These are phyloP conservation scores for Phlebopus sp. DNA, from an alignment of 1,284 basidiomycete species.

Conservation along the genomic window DNA sequence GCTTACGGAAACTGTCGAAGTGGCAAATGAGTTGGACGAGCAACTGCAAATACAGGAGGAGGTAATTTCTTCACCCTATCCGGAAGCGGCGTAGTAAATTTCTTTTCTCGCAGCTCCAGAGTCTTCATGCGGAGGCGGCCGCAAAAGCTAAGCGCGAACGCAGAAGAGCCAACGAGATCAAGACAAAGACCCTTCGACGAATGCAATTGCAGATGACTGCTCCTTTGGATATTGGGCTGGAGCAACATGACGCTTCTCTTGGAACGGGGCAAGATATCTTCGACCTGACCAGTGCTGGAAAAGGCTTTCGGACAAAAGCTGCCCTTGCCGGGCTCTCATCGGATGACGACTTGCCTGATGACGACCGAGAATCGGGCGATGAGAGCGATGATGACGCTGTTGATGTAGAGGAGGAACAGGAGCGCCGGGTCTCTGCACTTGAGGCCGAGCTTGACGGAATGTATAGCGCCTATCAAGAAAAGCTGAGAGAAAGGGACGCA, in stretches of 20 bases:
- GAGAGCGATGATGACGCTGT: conserved; percentile 51
- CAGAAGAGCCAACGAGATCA: conserved; percentile 87
- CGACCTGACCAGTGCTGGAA: conserved; percentile 68
- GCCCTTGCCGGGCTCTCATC: conserved; percentile 45
- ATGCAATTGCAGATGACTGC: conserved; percentile 98
- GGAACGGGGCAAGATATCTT: conserved; percentile 79
- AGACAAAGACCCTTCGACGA: conserved; percentile 84
- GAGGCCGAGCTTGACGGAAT: conserved; percentile 87
- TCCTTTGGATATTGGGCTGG: conserved; percentile 92
- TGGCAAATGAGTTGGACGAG: conserved; percentile 78
- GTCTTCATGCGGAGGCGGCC: conserved; percentile 76
- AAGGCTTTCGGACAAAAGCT: conserved; percentile 42
- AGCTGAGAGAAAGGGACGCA: conserved; percentile 81
- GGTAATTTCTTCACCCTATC: conserved; percentile 42
- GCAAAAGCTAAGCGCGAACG: conserved; percentile 80
- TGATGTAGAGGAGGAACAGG: conserved; percentile 71
- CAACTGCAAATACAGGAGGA: conserved; percentile 88
- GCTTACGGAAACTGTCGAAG: conserved; percentile 71
- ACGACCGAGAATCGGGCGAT: conserved; percentile 36
- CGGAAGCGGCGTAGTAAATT: conserved; percentile 1
- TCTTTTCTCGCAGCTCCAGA: conserved; percentile 61
- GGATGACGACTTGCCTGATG: conserved; percentile 47
- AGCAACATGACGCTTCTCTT: conserved; percentile 74
- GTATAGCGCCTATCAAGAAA: conserved; percentile 86
- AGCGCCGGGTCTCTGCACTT: conserved; percentile 60